Evolutionary conservation across 1,284 basidiomycete species (phyloP), one percentile per base, ranked within the genome.

Genomic region (Cutaneotrichosporon sp.): DNA sequence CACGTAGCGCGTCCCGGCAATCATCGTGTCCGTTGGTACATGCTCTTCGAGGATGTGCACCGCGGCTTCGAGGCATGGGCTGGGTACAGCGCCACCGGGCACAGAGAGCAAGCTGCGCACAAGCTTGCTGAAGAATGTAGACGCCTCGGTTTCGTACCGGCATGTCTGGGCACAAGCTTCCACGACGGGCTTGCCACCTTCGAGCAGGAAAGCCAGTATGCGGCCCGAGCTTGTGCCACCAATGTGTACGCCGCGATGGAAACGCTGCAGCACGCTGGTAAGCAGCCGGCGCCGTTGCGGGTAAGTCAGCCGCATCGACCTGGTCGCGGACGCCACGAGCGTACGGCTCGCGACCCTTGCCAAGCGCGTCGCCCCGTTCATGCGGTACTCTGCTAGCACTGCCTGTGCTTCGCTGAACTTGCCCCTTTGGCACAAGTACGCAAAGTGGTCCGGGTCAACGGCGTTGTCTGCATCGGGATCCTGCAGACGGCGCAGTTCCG

Each of bases 201-300:
- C 44, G 26, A 56, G 55, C n/a, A 52, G 26, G 38, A 56, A 48
- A 5, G 33, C n/a, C 5, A 52, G 43, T 4, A 56, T 22, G 5
- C 13, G 37, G 2, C 51, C 50, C 34, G 46, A 47, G 14, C 13
- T 15, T 10, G 30, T 8, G 4, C 14, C n/a, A 15, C 4, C 5
- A 17, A 45, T 14, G 4, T 13, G 12, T 2, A 23, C 36, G 12
- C 17, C 15, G 10, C 22, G 34, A 12, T 21, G 26, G 18, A 38
- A 36, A 10, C n/a, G 26, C n/a, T 15, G 17, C 17, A 56, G 18
- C 3, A 49, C 18, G 23, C 42, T 33, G 37, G 43, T 33, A n/a
- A 52, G 22, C n/a, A 52, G 36, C n/a, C 41, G 15, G 20, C 46
- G 46, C 14, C 41, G 35, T 10, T 18, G 34, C 13, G 14, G 9